Percentiles rank a stretch among this genome's conserved stretches.
These are phyloP conservation scores for Astrocystis sublimbata DNA, from an alignment of 495 filamentous ascomycete species.

Conservation along the genomic window DNA sequence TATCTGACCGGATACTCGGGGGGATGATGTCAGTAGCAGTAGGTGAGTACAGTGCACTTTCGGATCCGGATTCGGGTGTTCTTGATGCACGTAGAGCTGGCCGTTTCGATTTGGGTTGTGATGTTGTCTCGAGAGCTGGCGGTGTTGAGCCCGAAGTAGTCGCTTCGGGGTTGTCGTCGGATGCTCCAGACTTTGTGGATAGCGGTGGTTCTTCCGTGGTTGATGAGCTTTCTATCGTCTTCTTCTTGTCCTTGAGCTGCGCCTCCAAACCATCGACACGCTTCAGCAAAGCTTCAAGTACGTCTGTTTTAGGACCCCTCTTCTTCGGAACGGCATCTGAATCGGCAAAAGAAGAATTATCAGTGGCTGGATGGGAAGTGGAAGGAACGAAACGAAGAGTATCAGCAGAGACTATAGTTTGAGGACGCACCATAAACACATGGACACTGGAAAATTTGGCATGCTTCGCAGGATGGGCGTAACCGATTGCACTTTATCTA, in stretches of 20 bases:
- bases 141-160: constrained; percentile 11
- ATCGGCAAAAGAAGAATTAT: constrained; percentile 15
- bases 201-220: constrained; percentile 32
- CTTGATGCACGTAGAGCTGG: constrained; percentile 23
- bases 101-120: constrained; percentile 30
- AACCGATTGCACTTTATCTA: constrained; percentile 90
- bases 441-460: constrained; percentile 83
- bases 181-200: constrained; percentile 11
- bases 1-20: constrained; percentile 51
- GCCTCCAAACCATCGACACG: constrained; percentile 82
- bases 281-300: constrained; percentile 79
- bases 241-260: constrained; percentile 68
- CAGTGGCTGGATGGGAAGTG: constrained; percentile 15
- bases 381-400: no score
- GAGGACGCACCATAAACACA: constrained; percentile 75
- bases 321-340: constrained; percentile 87
- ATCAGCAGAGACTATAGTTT: background rate
- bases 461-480: constrained; percentile 81
- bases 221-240: constrained; percentile 46
- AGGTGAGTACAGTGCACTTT: constrained; percentile 41
- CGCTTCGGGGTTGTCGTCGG: background rate
- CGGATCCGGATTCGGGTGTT: constrained; percentile 26
- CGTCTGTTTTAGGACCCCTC: constrained; percentile 83
- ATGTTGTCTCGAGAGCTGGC: constrained; percentile 13
- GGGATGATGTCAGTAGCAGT: constrained; percentile 41